Evolutionary conservation across 768 basidiomycete species (phyloP), one percentile per base, ranked within the genome.

Genomic region (Lactarius hengduanensis): DNA sequence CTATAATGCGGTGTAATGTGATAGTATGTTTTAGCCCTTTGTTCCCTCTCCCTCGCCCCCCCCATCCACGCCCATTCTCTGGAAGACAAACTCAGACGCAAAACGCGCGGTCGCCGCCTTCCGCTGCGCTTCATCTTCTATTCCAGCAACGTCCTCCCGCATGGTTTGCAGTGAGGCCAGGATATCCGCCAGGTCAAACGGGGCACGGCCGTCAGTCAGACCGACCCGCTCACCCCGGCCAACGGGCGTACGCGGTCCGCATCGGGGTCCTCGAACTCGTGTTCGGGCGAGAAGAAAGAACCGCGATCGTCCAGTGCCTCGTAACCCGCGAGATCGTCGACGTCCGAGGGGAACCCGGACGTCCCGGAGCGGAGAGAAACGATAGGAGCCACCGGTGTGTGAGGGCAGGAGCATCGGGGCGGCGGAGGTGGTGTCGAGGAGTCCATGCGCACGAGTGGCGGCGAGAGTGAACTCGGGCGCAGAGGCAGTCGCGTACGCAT

Each of bases 301-400:
- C 57, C 43, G 16, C 45, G 38, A 41, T 71, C 68, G 43, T 71
- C 69, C 32, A 71, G 68, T 38, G 70, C 60, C 50, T 69, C 68
- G 43, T 70, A 71, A 22, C 68, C 68, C 2, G 16, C 26, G 22
- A 58, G 53, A 26, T 61, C 57, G 22, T 65, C 64, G 1, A 50
- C 16, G 57, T 84, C 81, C 32, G 76, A 80, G 11, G 81, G 84
- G 66, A 88, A 79, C 70, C 87, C 87, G 6, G 86, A 85, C n/a
- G 79, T 78, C 16, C 34, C 43, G 9, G 86, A 86, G 4, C 83
- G 84, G 38, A 88, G 74, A 11, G 86, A 82, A n/a, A 47, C 76
- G 80, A 72, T 87, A 89, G 30, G 72, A 75, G 63, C 67, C 69
- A 59, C 72, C 76, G 63, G 71, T 77, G 72, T 69, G 72, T 64